Base-by-base conservation (phyloP, 2,329 filamentous ascomycete genomes). In the Fusarium stilboides region DNA sequence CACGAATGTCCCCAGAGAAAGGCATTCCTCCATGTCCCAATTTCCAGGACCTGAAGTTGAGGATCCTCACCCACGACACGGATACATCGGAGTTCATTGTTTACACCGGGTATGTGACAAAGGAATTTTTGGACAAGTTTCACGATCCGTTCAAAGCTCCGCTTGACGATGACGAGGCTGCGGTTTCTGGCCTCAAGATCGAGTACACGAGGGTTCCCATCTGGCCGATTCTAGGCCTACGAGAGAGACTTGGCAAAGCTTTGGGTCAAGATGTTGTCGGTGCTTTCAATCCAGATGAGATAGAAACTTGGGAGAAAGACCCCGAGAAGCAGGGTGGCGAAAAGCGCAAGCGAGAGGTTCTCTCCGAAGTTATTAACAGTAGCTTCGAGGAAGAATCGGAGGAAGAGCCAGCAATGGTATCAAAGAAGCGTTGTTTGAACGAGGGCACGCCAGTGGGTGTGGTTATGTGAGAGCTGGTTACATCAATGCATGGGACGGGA, bases 211-310 rank as follows among this genome's bases (percentile, higher is more conserved):
- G 80, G 9, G 84, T 89, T 3, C 83, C 84, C 0, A 80, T 85
- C 26, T 88, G 85, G 85, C 87, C 87, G 0, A 80, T 88, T 8
- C 72, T 87, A 1, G 87, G 86, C 6, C 80, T 89, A 8, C 83
- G 84, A 61, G 86, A 88, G 73, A 82, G 87, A 8, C 78, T 89
- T 1, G 85, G 85, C 39, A 82, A 82, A 65, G 87, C 85, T 5
- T 77, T 89, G 0, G 86, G 87, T 9, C 75, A 77, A 19, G 85
- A 87, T 5, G 68, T 88, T 14, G 83, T 86, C 6, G 86, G 86
- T 1, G 50, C 62, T 3, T 79, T 82, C 49, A 77, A 83, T 51
- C 60, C 72, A 1, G 74, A 78, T 8, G 73, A 77, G 17, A 83
- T 87, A 50, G 82, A 86, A 57, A 84, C 81, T 2, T 86, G 82